Conservation (phyloP, 2,329 filamentous ascomycete species). For the Aspergillus ochraceoroseus region DNA sequence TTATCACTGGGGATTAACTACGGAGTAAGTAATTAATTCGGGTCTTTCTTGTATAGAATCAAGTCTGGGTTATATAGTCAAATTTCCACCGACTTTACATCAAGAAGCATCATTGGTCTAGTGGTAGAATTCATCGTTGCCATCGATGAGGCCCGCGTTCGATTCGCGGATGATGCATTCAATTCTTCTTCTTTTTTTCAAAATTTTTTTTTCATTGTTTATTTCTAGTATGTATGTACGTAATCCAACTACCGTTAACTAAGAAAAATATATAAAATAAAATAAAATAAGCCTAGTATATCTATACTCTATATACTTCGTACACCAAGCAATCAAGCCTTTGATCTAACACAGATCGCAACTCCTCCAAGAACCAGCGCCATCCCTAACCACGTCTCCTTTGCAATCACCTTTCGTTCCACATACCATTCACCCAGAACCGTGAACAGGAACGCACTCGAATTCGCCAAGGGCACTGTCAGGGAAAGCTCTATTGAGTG, state of each 20-base stretch:
- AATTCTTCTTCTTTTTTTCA: constrained; percentile 20
- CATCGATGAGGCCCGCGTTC: constrained; percentile 47
- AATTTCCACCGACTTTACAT: not conserved
- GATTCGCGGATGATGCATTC: constrained; percentile 46
- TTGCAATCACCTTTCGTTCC: constrained; percentile 81
- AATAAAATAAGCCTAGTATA: not conserved
- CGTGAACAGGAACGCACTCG: constrained; percentile 90
- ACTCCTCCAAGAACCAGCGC: constrained; percentile 72
- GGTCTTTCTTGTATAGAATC: too few species aligned
- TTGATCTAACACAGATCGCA: constrained; percentile 68
- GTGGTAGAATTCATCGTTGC: constrained; percentile 46
- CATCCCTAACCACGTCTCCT: constrained; percentile 82
- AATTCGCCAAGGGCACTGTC: constrained; percentile 92
- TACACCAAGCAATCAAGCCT: too few species aligned
- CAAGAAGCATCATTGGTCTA: constrained; percentile 42
- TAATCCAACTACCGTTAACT: not conserved
- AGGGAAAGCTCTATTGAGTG: constrained; percentile 68
- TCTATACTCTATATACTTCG: not conserved
- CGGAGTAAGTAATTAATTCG: too few species aligned
- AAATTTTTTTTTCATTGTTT: not conserved
- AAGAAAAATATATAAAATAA: not conserved
- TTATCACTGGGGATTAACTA: too few species aligned
- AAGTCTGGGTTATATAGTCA: too few species aligned
- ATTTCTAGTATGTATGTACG: not conserved
- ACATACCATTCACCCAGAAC: constrained; percentile 94